These are phyloP conservation scores for Cladosporium sp. DNA, from an alignment of 2,329 filamentous ascomycete species.

Conservation along the genomic window DNA sequence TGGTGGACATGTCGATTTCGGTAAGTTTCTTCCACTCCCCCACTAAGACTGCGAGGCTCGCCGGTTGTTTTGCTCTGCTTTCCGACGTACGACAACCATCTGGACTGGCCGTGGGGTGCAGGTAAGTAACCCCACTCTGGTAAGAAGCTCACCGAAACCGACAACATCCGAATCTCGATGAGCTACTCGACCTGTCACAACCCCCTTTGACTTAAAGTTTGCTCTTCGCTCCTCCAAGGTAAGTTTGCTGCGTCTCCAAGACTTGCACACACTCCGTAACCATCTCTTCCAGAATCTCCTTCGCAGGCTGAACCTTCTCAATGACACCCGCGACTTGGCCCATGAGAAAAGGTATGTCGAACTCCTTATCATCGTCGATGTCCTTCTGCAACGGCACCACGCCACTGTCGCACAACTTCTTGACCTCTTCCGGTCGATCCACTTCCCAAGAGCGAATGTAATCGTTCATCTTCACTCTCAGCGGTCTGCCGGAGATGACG, in stretches of 20 bases:
- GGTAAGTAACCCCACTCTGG: no score
- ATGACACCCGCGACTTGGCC: slow-evolving; percentile 85
- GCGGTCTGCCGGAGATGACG: slow-evolving; percentile 73
- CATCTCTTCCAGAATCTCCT: slow-evolving; percentile 86
- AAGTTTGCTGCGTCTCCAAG: slow-evolving; percentile 58
- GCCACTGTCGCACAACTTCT: slow-evolving; percentile 67
- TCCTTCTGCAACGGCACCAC: slow-evolving; percentile 79
- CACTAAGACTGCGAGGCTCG: background rate
- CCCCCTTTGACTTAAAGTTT: slow-evolving; percentile 35
- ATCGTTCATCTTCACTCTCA: slow-evolving; percentile 75
- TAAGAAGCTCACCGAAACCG: no score
- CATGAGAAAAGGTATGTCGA: slow-evolving; percentile 88
- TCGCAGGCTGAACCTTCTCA: slow-evolving; percentile 70
- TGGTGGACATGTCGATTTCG: no score
- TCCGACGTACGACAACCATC: background rate
- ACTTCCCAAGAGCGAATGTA: slow-evolving; percentile 78
- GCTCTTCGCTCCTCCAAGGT: slow-evolving; percentile 45
- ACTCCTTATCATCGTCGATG: slow-evolving; percentile 72
- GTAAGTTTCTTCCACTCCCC: background rate
- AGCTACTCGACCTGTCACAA: no score
- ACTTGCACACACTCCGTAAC: slow-evolving; percentile 67
- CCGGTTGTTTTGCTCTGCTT: no score
- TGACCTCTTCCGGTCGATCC: slow-evolving; percentile 65
- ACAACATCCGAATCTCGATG: no score
- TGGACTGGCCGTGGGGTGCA: no score